phyloP scores from a whole-genome alignment of 768 basidiomycete species.

The Mycena polygramma region DNA sequence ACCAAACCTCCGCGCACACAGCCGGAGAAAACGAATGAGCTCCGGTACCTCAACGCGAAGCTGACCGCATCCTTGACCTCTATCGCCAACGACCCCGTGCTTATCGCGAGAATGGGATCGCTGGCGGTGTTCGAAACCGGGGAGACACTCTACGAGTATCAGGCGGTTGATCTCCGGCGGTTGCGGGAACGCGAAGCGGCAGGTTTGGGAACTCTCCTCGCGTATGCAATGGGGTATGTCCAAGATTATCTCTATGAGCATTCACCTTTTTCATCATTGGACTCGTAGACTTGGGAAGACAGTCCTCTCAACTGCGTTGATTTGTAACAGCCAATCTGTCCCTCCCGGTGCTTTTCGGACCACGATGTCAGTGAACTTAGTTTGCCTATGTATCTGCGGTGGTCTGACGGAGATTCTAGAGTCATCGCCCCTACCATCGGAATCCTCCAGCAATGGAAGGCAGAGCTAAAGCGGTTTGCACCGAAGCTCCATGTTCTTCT shows the following conservation, averaged over 20 bases:
- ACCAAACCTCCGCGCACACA: neutral
- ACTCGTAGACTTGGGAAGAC: conserved; percentile 21
- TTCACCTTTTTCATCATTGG: neutral
- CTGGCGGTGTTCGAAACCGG: conserved; percentile 14
- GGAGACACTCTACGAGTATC: neutral
- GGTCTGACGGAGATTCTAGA: neutral
- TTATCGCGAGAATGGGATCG: neutral
- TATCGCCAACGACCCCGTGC: neutral
- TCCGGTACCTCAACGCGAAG: conserved; percentile 4
- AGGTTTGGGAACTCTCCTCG: conserved; percentile 13
- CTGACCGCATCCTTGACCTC: conserved; percentile 9
- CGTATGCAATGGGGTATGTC: conserved; percentile 22
- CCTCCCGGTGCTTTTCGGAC: conserved; percentile 1
- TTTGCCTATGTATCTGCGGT: too few relatives aligned
- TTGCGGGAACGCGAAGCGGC: conserved; percentile 2
- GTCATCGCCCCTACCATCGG: conserved; percentile 21
- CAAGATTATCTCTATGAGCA: neutral
- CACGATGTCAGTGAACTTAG: conserved; percentile 7
- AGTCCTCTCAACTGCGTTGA: neutral
- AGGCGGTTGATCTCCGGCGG: conserved; percentile 14
- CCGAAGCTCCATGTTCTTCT: conserved; percentile 20
- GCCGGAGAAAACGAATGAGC: neutral
- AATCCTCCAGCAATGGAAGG: conserved; percentile 17
- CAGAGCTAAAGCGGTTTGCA: conserved; percentile 6
- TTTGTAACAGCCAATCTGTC: neutral